Base-by-base conservation (phyloP, 148 eudicot genomes). In the Vaccinium myrtillus region DNA sequence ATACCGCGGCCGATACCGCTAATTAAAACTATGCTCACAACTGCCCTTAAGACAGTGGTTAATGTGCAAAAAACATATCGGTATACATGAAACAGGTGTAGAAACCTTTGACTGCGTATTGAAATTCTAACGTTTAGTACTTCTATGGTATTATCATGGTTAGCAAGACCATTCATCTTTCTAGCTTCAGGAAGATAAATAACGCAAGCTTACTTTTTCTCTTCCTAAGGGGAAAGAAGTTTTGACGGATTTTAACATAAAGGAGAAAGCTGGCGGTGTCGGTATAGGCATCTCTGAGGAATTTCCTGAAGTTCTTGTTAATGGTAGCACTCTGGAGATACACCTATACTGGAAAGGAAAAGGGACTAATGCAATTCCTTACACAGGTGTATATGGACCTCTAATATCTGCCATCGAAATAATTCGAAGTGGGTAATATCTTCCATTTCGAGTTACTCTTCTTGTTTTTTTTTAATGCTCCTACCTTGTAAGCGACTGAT, bases 271-370 rank as follows among this genome's bases (percentile, higher is more conserved):
- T 51, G 86, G 86, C 25, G 87, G 85, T 75, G 86, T 86, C 75
- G 89, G 89, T 9, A 83, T 75, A 69, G 88, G 87, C 11, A 86
- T 80, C 36, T 4, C 16, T 10, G 73, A 0, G 80, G 87, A 74
- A 10, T 86, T 86, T 75, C 15, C 81, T 81, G 19, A 86, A 30
- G 48, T 84, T 76, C 25, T 13, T 75, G 91, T 90, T 46, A 71
- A 75, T 53, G 88, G 88, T 12, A 86, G 87, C 86, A 88, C 90
- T 59, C 51, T 90, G 63, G 91, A 89, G 87, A 90, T 90, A 75
- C 89, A 87, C 85, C 77, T 90, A 8, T 90, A 88, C 84, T 90
- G 92, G 92, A 82, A 79, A 49, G 92, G 92, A 67, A 88, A 89
- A 82, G 92, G 92, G 81, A 90, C 92, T 75, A 88, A 84, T 78